A percentile compares a stretch with the other conserved stretches of the same genome.
Conservation (phyloP, 2,329 filamentous ascomycete species). For the Trichoderma endophyticum region DNA sequence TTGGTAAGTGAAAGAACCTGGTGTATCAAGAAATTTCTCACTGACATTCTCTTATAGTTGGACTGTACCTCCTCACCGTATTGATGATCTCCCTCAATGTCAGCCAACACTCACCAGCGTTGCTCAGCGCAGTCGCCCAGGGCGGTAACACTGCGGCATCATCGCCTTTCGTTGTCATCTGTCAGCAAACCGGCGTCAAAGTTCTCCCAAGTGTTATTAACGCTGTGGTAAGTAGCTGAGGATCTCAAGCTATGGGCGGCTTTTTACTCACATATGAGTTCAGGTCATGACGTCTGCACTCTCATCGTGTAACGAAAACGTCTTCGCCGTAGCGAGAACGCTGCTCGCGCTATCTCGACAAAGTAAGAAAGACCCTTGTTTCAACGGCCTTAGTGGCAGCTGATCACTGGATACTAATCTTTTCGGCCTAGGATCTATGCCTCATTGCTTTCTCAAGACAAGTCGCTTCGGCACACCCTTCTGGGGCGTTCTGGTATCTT, state of each 20-base stretch:
- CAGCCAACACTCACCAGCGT: conserved; percentile 19
- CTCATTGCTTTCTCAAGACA: conserved; percentile 47
- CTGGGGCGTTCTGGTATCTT: conserved; percentile 41
- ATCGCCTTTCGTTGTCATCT: conserved; percentile 48
- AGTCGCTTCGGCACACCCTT: conserved; percentile 51
- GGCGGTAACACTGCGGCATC: conserved; percentile 53
- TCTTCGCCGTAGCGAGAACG: conserved; percentile 50
- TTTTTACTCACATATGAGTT: neutral
- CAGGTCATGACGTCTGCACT: conserved; percentile 48
- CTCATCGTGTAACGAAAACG: conserved; percentile 53
- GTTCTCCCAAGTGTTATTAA: conserved; percentile 53
- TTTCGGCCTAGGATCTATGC: conserved; percentile 39
- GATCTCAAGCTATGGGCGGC: neutral
- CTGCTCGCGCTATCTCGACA: conserved; percentile 51
- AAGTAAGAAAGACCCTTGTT: conserved; percentile 28
- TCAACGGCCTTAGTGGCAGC: too few relatives aligned
- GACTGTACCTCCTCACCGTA: conserved; percentile 19
- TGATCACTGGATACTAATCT: neutral
- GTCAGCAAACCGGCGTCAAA: conserved; percentile 47
- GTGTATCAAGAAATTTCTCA: accelerated
- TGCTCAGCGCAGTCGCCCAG: conserved; percentile 42
- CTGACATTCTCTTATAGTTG: neutral
- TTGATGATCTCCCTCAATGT: conserved; percentile 21
- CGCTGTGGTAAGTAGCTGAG: conserved; percentile 40
- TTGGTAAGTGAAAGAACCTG: neutral